Evolutionary conservation across 768 basidiomycete species (phyloP).

Genomic region (Lepiota brunneoincarnata): DNA sequence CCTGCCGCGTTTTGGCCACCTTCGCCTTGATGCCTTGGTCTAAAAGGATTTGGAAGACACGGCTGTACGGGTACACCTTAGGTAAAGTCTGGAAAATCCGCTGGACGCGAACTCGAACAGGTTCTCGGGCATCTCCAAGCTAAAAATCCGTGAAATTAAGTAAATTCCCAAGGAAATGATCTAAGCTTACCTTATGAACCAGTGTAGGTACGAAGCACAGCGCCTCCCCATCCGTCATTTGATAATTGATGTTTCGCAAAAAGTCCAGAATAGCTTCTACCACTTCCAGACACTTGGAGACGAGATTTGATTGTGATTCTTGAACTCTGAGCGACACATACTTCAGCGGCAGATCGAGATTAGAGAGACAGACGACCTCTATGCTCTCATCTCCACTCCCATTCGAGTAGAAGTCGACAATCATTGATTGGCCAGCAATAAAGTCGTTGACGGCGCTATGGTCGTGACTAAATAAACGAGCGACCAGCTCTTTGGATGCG

Average conservation of each 20-base stretch:
- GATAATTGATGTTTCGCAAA: conserved; percentile 68
- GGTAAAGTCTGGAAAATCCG: conserved; percentile 83
- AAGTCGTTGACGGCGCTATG: conserved; percentile 95
- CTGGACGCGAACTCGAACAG: conserved; percentile 74
- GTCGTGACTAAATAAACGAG: conserved; percentile 89
- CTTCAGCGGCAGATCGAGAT: conserved; percentile 89
- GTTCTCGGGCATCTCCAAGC: conserved; percentile 93
- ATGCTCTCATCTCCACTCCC: conserved; percentile 57
- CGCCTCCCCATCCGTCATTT: conserved; percentile 84
- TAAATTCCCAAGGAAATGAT: not conserved
- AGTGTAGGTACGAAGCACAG: conserved; percentile 86
- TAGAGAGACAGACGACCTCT: conserved; percentile 71
- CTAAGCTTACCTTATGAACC: conserved; percentile 71
- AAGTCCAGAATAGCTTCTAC: conserved; percentile 77
- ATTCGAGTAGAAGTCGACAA: conserved; percentile 73
- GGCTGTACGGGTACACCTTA: conserved; percentile 90
- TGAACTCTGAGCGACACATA: conserved; percentile 89
- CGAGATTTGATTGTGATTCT: conserved; percentile 87
- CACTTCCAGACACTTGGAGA: conserved; percentile 85
- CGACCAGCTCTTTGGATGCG: conserved; percentile 69
- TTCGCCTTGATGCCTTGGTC: conserved; percentile 89
- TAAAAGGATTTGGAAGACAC: conserved; percentile 83
- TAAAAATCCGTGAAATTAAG: conserved; percentile 27
- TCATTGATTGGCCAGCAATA: conserved; percentile 66
- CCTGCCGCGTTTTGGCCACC: conserved; percentile 89